Evolutionary conservation across 169 alveolate genomes (phyloP).

Genomic region (Eimeria maxima): DNA sequence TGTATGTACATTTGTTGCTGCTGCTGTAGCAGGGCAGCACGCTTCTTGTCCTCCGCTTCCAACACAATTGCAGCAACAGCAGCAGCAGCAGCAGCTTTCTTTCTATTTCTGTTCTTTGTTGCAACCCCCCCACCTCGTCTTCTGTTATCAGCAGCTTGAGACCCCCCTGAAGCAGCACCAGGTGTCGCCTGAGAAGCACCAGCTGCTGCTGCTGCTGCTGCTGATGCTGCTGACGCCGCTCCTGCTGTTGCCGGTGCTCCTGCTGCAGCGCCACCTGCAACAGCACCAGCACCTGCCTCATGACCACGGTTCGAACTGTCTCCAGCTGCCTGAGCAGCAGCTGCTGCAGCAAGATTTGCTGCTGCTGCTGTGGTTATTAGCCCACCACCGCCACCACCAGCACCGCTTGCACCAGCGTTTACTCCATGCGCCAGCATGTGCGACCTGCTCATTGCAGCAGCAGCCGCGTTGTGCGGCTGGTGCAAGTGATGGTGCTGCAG

Average conservation of each 20-base stretch:
- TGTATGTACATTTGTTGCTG: slow-evolving; percentile 9
- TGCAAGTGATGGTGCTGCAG: background rate
- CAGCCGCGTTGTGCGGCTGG: background rate
- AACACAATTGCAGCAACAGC: slow-evolving; percentile 50
- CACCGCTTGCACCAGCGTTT: background rate
- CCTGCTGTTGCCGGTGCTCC: background rate
- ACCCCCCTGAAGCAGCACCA: background rate
- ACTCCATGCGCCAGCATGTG: background rate
- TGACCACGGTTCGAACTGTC: background rate
- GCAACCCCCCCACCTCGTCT: slow-evolving; percentile 12
- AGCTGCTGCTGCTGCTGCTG: slow-evolving; percentile 45
- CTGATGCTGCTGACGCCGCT: background rate
- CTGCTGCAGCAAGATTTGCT: slow-evolving; percentile 47
- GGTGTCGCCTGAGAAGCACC: slow-evolving; percentile 12
- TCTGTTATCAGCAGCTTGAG: slow-evolving; percentile 9
- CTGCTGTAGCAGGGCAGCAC: slow-evolving; percentile 49
- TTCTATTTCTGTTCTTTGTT: slow-evolving; percentile 19
- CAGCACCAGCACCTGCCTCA: slow-evolving; percentile 40
- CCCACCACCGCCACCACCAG: background rate
- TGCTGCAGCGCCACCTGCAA: background rate
- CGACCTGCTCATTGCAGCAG: slow-evolving; percentile 5
- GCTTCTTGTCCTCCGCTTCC: slow-evolving; percentile 56
- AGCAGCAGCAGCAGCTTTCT: slow-evolving; percentile 66
- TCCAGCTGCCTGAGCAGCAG: slow-evolving; percentile 48
- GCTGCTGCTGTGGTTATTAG: slow-evolving; percentile 12